These are phyloP conservation scores for Citrus medica DNA, from an alignment of 345 rosid genomes.

Conservation along the genomic window DNA sequence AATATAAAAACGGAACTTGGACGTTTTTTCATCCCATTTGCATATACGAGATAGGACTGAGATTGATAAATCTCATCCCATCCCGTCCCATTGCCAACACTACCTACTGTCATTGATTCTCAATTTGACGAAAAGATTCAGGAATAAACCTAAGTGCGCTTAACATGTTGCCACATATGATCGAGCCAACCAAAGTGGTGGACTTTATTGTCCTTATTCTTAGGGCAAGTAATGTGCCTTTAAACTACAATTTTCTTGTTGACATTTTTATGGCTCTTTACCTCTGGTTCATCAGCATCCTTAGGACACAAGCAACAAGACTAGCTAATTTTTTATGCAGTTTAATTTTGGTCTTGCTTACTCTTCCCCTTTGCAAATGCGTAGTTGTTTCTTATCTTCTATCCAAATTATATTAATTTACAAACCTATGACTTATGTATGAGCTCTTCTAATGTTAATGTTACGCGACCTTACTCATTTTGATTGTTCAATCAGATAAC, in stretches of 20 bases:
- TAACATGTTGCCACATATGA: not conserved
- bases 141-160: not conserved
- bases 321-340: not conserved
- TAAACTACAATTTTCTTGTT: not conserved
- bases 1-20: too few species aligned
- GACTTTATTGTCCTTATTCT: not conserved
- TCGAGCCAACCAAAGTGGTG: not conserved
- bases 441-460: not conserved
- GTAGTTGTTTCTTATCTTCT: not conserved
- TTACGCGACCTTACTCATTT: not conserved
- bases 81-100: too few species aligned
- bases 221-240: not conserved
- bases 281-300: not conserved
- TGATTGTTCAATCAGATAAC: not conserved
- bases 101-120: not conserved
- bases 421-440: not conserved
- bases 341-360: not conserved
- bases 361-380: not conserved
- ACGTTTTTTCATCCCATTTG: too few species aligned
- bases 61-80: too few species aligned
- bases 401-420: not conserved
- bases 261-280: not conserved
- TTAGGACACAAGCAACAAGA: not conserved
- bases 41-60: too few species aligned
- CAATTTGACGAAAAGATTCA: not conserved